Evolutionary conservation across 2,329 filamentous ascomycete genomes (phyloP).

Genomic region (Penicillium sclerotiorum): DNA sequence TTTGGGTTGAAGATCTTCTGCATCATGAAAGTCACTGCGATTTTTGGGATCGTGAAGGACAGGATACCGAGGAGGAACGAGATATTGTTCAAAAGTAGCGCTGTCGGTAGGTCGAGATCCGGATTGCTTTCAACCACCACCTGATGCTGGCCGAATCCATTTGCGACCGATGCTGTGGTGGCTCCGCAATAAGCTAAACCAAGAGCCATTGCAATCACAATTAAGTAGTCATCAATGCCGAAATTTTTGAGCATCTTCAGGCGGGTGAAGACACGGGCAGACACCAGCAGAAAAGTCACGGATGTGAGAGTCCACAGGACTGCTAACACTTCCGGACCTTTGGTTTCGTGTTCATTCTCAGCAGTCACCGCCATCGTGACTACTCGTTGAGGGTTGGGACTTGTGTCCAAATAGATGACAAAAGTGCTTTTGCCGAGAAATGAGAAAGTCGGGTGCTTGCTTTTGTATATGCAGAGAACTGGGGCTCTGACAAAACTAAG

Average conservation of each 20-base stretch:
- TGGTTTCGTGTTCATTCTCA: constrained; percentile 28
- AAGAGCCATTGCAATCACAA: constrained; percentile 37
- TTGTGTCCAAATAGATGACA: too few relatives aligned
- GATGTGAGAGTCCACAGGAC: constrained; percentile 35
- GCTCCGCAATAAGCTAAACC: constrained; percentile 40
- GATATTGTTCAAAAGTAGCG: constrained; percentile 28
- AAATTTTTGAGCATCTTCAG: constrained; percentile 34
- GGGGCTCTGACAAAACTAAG: too few relatives aligned
- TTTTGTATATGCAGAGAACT: too few relatives aligned
- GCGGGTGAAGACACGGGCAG: constrained; percentile 39
- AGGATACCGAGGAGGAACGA: constrained; percentile 34
- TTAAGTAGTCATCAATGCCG: constrained; percentile 44
- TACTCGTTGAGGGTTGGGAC: too few relatives aligned
- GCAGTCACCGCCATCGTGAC: constrained; percentile 10
- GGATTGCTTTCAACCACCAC: constrained; percentile 31
- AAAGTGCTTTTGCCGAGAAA: too few relatives aligned
- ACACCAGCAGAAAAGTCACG: constrained; percentile 35
- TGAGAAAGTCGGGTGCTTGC: too few relatives aligned
- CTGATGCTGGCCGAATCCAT: constrained; percentile 46
- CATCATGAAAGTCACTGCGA: constrained; percentile 32
- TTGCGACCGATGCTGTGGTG: constrained; percentile 36
- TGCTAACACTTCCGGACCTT: constrained; percentile 39
- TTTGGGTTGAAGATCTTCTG: constrained; percentile 32
- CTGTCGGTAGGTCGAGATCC: constrained; percentile 31
- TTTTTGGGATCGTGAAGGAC: constrained; percentile 33